Evolutionary conservation across 148 eudicot species (phyloP), one percentile per base, ranked within the genome.

Genomic region (Vaccinium corymbosum): DNA sequence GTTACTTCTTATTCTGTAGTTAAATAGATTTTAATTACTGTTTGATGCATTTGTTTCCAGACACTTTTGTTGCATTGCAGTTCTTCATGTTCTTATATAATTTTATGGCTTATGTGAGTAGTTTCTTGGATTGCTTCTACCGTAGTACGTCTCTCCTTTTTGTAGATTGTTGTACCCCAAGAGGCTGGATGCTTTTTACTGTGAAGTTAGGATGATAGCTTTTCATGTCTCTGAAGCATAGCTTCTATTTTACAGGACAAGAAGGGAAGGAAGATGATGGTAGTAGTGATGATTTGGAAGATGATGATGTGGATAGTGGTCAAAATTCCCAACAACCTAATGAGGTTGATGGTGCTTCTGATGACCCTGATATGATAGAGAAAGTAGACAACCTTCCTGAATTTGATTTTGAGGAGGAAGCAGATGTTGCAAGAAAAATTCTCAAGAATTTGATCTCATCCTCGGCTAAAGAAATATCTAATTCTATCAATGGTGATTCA

Each of bases 341-440:
- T 64, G 87, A 52, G 56, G 87, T 78, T 83, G 92, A 85, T 80
- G 78, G 79, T 76, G 81, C 85, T 70, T 83, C 90, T 71, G 93
- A 89, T 85, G 90, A 86, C 82, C 76, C 88, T 48, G 90, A 87
- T 72, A 35, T 66, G 77, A 85, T 61, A 52, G 91, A 86, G 80
- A 87, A 88, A 80, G 89, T 89, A 80, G 90, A 76, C 29, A 76
- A 55, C 25, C 80, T 85, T 66, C 84, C 74, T 80, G 89, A 85
- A 81, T 78, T 89, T 84, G 89, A 92, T 83, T 91, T 92, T 86
- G 94, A 92, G 9, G 94, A 92, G 81, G 99, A 97, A 86, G 92
- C 93, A 59, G 97, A 92, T 89, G 88, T 97, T 74, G 86, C 97
- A 11, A 90, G 88, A 79, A 97, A 97, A 81, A 93, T 97, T 87